Percentiles rank a stretch among this genome's conserved stretches.
These are phyloP conservation scores for Epichloe elymi DNA, from an alignment of 2,329 filamentous ascomycete species.

Conservation along the genomic window DNA sequence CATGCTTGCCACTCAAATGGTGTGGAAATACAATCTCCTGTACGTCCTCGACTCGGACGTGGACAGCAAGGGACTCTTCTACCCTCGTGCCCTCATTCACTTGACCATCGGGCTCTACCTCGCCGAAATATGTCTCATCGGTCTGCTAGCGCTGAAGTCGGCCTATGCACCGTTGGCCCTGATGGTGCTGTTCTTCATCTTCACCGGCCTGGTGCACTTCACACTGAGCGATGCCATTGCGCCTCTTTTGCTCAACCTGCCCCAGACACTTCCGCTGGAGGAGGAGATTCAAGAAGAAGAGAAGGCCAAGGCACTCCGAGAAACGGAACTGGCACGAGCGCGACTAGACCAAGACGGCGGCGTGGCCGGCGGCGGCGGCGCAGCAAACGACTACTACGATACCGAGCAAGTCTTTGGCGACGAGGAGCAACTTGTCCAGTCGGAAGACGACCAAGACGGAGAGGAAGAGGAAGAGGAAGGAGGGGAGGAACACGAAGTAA, in stretches of 20 bases:
- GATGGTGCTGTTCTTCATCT: slow-evolving; percentile 64
- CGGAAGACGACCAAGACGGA: slow-evolving; percentile 16
- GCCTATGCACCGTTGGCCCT: slow-evolving; percentile 58
- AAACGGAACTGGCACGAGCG: slow-evolving; percentile 11
- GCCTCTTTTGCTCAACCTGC: slow-evolving; percentile 67
- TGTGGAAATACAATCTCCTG: slow-evolving; percentile 82
- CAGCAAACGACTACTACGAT: slow-evolving; percentile 25
- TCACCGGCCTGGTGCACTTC: slow-evolving; percentile 64
- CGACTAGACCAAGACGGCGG: slow-evolving; percentile 12
- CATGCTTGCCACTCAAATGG: slow-evolving; percentile 69
- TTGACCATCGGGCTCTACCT: slow-evolving; percentile 76
- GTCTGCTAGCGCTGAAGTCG: slow-evolving; percentile 61
- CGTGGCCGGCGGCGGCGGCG: slow-evolving; percentile 12
- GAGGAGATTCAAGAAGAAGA: slow-evolving; percentile 31
- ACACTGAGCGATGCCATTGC: slow-evolving; percentile 59
- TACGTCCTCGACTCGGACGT: slow-evolving; percentile 73
- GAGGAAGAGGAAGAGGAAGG: slow-evolving; percentile 15
- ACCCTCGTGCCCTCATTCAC: slow-evolving; percentile 78
- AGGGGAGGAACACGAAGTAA: slow-evolving; percentile 12
- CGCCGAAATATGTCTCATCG: slow-evolving; percentile 69
- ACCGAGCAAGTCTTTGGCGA: slow-evolving; percentile 22
- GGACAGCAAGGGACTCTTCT: slow-evolving; percentile 79
- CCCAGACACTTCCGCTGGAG: slow-evolving; percentile 52
- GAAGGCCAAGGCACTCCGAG: slow-evolving; percentile 32
- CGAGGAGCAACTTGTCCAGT: slow-evolving; percentile 12